Percentiles rank a stretch among this genome's conserved stretches.
Conservation (phyloP, 2,329 filamentous ascomycete species). For the Calonectria montana region DNA sequence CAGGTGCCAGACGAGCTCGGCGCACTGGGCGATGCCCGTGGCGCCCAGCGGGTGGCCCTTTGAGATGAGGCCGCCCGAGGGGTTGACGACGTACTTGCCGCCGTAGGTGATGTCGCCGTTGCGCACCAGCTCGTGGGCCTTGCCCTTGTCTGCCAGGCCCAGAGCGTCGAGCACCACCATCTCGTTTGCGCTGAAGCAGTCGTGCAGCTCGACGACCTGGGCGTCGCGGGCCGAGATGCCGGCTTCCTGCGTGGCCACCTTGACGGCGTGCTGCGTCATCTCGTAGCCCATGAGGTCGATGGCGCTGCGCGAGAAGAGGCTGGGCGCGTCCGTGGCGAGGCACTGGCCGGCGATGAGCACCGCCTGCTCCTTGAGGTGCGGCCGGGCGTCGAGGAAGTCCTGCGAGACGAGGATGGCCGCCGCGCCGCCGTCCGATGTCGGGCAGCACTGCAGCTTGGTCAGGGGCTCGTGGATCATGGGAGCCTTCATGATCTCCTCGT, state of each 20-base stretch:
- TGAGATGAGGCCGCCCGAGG: constrained; percentile 92
- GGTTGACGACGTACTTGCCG: constrained; percentile 86
- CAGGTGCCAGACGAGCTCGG: constrained; percentile 95
- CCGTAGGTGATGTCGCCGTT: constrained; percentile 93
- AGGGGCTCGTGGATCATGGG: constrained; percentile 86
- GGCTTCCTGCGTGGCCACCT: constrained; percentile 79
- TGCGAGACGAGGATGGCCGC: constrained; percentile 91
- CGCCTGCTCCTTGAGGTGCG: constrained; percentile 85
- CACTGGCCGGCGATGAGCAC: constrained; percentile 89
- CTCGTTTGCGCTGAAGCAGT: constrained; percentile 97
- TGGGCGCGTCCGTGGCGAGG: constrained; percentile 84
- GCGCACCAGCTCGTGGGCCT: constrained; percentile 92
- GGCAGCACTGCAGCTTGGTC: constrained; percentile 98
- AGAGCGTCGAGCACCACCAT: constrained; percentile 91
- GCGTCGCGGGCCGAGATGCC: constrained; percentile 75
- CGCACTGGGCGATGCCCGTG: constrained; percentile 94
- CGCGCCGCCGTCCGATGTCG: constrained; percentile 91
- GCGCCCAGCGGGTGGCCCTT: constrained; percentile 96
- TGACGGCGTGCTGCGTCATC: constrained; percentile 81
- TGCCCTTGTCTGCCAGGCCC: constrained; percentile 80
- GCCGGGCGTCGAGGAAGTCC: constrained; percentile 85
- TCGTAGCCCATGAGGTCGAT: constrained; percentile 92
- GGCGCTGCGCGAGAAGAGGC: constrained; percentile 80
- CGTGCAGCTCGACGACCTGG: constrained; percentile 91
- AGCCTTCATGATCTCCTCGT: constrained; percentile 81